Base-by-base conservation (phyloP, 2,329 filamentous ascomycete genomes). In the Calonectria pseudoturangicola region DNA sequence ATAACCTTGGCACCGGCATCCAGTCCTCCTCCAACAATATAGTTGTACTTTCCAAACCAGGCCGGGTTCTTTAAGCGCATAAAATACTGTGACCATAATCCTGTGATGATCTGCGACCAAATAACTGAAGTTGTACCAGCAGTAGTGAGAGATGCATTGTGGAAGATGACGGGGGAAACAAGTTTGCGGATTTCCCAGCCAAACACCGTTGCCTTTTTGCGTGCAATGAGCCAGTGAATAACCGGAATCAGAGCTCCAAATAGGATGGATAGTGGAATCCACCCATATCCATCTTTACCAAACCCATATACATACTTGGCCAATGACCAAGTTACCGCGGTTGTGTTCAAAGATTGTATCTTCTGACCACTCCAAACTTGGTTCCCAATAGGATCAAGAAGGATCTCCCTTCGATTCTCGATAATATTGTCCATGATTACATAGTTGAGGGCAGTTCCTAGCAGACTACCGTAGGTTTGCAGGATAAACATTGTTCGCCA, bases 1-100 rank as follows among this genome's bases (percentile, higher is more conserved):
- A 77, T 73, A 18, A 78, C 73, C 73, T 78, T 73, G 18, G 76
- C 71, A 12, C 76, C 75, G 7, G 71, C 75, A 56, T 78, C 76
- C 5, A 78, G 56, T 21, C 67, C 76, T 5, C 71, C 76, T 1
- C 70, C 71, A n/a, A 65, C 41, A 36, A 73, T 27, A 28, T 70
- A 70, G 62, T 73, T 73, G 36, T 56, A 73, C 45, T 73, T 73
- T 7, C 58, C 41, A 45, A 70, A 73, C 66, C 66, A 70, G 13
- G 43, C 47, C 18, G 71, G 71, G 4, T 47, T 45, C 43, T 56
- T 60, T 36, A 60, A 43, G 18, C 54, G 54, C 54, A 60, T 60
- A 28, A 60, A 60, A 9, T 60, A 60, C 33, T 41, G 36, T 9
- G 54, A 60, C 54, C 54, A 60, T 3, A 60, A 25, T 9, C 54